phyloP scores from a whole-genome alignment of 805 yeast species.

The Metschnikowia hibisci region DNA sequence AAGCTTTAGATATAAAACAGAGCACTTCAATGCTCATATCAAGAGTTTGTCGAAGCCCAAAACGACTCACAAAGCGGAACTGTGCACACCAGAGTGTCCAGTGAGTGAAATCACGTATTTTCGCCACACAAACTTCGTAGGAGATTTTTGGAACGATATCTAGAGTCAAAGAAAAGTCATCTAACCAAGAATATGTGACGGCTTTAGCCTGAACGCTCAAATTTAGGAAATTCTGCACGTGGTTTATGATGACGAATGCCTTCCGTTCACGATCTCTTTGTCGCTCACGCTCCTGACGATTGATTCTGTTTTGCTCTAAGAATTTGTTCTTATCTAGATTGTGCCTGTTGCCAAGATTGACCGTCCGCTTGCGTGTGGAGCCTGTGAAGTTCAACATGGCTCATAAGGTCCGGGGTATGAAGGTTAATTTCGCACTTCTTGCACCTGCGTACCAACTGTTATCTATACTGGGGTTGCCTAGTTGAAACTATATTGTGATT shows the following conservation, averaged over 20 bases:
- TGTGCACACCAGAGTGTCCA: conserved; percentile 20
- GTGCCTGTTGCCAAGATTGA: conserved; percentile 56
- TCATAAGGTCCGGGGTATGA: not conserved
- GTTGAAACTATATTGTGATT: too few relatives aligned
- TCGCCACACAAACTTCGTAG: not conserved
- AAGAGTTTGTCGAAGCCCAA: conserved; percentile 6
- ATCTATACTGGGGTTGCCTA: too few relatives aligned
- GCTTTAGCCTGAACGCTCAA: conserved; percentile 23
- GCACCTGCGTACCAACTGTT: too few relatives aligned
- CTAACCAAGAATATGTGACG: conserved; percentile 17
- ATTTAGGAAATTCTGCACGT: conserved; percentile 40
- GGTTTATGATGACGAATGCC: conserved; percentile 47
- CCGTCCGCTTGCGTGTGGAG: conserved; percentile 53
- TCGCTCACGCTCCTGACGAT: conserved; percentile 62
- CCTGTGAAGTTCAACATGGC: conserved; percentile 62
- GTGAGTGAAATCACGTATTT: not conserved
- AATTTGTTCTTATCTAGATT: conserved; percentile 24
- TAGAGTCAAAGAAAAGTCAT: not conserved
- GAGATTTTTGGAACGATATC: not conserved
- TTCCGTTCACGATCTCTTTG: conserved; percentile 48
- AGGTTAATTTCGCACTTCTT: too few relatives aligned
- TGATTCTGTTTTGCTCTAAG: conserved; percentile 61
- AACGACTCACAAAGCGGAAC: conserved; percentile 19
- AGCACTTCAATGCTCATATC: not conserved
- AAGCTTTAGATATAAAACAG: not conserved